Percentiles rank a stretch among this genome's conserved stretches.
phyloP scores from a whole-genome alignment of 495 filamentous ascomycete genomes.

The Penicillium pulvis region DNA sequence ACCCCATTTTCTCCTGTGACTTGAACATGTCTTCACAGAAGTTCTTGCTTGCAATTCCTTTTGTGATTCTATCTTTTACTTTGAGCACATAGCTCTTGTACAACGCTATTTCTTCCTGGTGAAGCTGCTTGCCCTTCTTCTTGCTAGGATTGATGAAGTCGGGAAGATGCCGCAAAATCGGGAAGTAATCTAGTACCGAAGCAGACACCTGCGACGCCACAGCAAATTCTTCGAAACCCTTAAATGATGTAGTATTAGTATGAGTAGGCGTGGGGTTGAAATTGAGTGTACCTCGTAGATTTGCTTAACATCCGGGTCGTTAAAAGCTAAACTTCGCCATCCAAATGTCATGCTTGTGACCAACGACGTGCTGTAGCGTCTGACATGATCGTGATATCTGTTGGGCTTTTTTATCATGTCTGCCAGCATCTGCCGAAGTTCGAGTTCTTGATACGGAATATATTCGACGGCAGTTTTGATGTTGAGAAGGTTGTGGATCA shows the following conservation, averaged over 20 bases:
- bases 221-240: slow-evolving; percentile 51
- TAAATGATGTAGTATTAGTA: too few relatives aligned
- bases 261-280: too few relatives aligned
- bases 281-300: slow-evolving; percentile 39
- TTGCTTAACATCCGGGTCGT: slow-evolving; percentile 54
- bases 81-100: slow-evolving; percentile 43
- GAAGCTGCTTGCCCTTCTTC: slow-evolving; percentile 42
- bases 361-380: slow-evolving; percentile 56
- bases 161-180: slow-evolving; percentile 32
- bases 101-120: slow-evolving; percentile 30
- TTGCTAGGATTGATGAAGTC: slow-evolving; percentile 31
- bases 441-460: slow-evolving; percentile 44
- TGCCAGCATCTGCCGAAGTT: slow-evolving; percentile 35
- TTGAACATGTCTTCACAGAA: slow-evolving; percentile 40
- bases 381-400: slow-evolving; percentile 50
- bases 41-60: slow-evolving; percentile 31
- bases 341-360: slow-evolving; percentile 60
- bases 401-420: slow-evolving; percentile 35
- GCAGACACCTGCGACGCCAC: slow-evolving; percentile 41
- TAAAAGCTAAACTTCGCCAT: slow-evolving; percentile 47
- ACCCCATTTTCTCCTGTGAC: slow-evolving; percentile 24
- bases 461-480: slow-evolving; percentile 37
- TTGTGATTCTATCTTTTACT: slow-evolving; percentile 32
- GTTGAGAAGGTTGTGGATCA: slow-evolving; percentile 37
- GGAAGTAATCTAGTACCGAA: slow-evolving; percentile 38